phyloP scores from a whole-genome alignment of 768 basidiomycete species.

The Phanerochaete sordida region DNA sequence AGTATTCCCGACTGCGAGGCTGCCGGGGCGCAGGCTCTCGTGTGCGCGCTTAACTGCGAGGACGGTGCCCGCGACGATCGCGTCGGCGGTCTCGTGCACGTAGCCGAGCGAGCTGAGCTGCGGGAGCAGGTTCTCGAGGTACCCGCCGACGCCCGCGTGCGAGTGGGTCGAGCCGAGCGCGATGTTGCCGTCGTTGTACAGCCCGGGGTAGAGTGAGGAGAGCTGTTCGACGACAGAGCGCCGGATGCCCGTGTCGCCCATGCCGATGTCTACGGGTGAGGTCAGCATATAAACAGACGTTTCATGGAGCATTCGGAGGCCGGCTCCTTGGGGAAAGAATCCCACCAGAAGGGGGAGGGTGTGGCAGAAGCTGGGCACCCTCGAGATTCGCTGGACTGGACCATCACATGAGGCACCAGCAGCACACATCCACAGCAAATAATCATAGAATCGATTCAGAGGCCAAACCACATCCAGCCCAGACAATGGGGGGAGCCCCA shows the following conservation, averaged over 20 bases:
- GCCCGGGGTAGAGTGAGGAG: slow-evolving; percentile 50
- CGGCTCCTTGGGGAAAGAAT: too few species aligned
- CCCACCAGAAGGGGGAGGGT: too few species aligned
- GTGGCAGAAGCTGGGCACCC: too few species aligned
- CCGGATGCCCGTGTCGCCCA: slow-evolving; percentile 77
- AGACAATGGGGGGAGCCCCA: too few species aligned
- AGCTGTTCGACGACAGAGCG: slow-evolving; percentile 62
- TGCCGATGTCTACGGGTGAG: slow-evolving; percentile 83
- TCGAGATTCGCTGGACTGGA: too few species aligned
- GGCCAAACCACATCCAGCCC: too few species aligned
- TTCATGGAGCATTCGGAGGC: too few species aligned
- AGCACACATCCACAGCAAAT: too few species aligned
- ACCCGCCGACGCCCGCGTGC: slow-evolving; percentile 77
- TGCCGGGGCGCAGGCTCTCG: slow-evolving; percentile 53
- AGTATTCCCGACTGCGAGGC: slow-evolving; percentile 62
- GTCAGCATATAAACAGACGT: too few species aligned
- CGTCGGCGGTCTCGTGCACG: slow-evolving; percentile 66
- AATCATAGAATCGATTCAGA: not conserved
- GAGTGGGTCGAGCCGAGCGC: slow-evolving; percentile 75
- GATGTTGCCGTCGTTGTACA: slow-evolving; percentile 70
- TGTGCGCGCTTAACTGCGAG: slow-evolving; percentile 69
- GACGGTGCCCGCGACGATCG: slow-evolving; percentile 68
- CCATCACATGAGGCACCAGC: too few species aligned
- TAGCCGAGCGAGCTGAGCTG: slow-evolving; percentile 75
- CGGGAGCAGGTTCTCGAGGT: slow-evolving; percentile 74